Percentiles rank a stretch among this genome's conserved stretches.
phyloP scores from a whole-genome alignment of 2,329 filamentous ascomycete species.

The Diaporthe vaccinii region DNA sequence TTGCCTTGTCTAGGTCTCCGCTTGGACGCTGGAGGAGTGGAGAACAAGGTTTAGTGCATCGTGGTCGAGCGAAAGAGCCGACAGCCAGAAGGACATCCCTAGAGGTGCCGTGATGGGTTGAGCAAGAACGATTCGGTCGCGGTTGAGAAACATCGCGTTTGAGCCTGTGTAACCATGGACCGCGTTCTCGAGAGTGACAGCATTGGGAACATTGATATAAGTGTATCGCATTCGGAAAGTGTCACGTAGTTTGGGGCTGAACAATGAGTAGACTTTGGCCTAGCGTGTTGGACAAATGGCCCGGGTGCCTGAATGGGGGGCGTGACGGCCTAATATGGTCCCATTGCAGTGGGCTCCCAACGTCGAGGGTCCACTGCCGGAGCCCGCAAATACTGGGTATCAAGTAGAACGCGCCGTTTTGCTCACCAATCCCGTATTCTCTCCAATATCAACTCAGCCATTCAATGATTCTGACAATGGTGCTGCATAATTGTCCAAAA shows the following conservation, averaged over 20 bases:
- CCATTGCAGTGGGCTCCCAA: not conserved
- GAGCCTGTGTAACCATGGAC: not conserved
- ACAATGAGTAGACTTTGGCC: not conserved
- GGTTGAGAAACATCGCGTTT: not conserved
- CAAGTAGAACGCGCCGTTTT: not conserved
- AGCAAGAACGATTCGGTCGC: not conserved
- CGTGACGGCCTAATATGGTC: not conserved
- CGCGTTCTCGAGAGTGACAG: not conserved
- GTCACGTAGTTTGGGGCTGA: not conserved
- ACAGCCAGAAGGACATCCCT: not conserved
- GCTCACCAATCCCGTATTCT: not conserved
- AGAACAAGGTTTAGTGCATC: not conserved
- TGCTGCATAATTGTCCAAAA: not conserved
- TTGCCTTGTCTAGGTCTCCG: constrained; percentile 8
- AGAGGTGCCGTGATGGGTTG: not conserved
- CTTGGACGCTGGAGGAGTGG: not conserved
- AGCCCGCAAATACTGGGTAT: not conserved
- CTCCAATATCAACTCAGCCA: not conserved
- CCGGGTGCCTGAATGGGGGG: not conserved
- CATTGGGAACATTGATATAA: not conserved
- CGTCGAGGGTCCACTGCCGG: not conserved
- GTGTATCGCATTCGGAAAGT: not conserved
- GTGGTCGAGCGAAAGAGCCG: not conserved
- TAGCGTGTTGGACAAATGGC: not conserved
- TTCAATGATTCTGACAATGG: not conserved